These are phyloP conservation scores for Auriscalpium microsporum DNA, from an alignment of 768 basidiomycete species.

Conservation along the genomic window DNA sequence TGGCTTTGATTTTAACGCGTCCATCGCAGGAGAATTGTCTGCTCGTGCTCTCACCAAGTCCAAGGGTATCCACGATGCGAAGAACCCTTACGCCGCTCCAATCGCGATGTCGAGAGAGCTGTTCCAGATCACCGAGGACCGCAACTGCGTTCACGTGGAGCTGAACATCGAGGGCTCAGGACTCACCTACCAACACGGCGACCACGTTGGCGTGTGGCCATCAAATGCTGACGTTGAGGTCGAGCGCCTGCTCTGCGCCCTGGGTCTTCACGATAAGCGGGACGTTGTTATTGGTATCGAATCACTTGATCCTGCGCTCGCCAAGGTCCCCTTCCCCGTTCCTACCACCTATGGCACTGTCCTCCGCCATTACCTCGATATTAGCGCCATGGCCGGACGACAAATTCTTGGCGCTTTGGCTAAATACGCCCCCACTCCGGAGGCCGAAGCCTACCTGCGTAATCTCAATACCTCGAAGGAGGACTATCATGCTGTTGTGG, in stretches of 20 bases:
- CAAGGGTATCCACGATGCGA: constrained; percentile 94
- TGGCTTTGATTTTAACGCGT: constrained; percentile 9
- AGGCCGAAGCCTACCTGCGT: constrained; percentile 66
- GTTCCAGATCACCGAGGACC: constrained; percentile 60
- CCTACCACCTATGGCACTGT: constrained; percentile 92
- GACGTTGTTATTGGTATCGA: constrained; percentile 85
- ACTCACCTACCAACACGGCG: constrained; percentile 97
- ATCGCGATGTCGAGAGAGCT: constrained; percentile 73
- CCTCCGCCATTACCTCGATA: constrained; percentile 94
- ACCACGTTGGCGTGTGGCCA: constrained; percentile 97
- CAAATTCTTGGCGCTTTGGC: constrained; percentile 84
- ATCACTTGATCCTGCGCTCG: constrained; percentile 94
- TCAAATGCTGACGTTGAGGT: constrained; percentile 90
- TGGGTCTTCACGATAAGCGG: constrained; percentile 76
- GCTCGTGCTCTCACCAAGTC: constrained; percentile 88
- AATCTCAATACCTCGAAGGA: constrained; percentile 83
- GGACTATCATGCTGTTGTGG: constrained; percentile 68
- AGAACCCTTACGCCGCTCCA: constrained; percentile 92
- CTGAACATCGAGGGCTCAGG: constrained; percentile 91
- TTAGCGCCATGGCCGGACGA: constrained; percentile 89
- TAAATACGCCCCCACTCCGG: constrained; percentile 78
- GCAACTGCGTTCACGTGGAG: constrained; percentile 94
- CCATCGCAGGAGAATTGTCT: constrained; percentile 74
- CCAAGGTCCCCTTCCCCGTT: constrained; percentile 97
- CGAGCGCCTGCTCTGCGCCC: constrained; percentile 74